Conservation (phyloP, 371 early-diverging fungal genomes). For the Mortierella sp. region DNA sequence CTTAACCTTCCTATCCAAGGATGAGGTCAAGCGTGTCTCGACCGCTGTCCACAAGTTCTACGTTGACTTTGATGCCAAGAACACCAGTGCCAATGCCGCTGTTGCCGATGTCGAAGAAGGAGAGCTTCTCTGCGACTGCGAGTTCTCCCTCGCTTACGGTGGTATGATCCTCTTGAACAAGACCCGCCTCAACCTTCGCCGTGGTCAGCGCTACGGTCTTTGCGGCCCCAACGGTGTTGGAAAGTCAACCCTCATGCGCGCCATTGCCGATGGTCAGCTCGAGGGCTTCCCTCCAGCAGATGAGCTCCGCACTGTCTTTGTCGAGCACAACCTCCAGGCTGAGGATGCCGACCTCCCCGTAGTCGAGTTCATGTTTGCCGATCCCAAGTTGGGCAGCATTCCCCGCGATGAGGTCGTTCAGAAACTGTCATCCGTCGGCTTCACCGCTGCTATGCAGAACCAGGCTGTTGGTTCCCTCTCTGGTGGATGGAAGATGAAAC, state of each 20-base stretch:
- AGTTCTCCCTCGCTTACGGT: constrained; percentile 89
- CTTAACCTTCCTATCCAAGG: constrained; percentile 66
- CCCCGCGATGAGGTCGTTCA: constrained; percentile 40
- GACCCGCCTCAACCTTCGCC: constrained; percentile 81
- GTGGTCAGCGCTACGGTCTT: constrained; percentile 88
- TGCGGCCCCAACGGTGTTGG: constrained; percentile 93
- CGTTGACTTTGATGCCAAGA: constrained; percentile 62
- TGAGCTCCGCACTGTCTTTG: constrained; percentile 80
- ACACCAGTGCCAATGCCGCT: constrained; percentile 63
- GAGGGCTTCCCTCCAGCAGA: constrained; percentile 87
- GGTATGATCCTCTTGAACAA: constrained; percentile 87
- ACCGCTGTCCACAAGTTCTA: constrained; percentile 59
- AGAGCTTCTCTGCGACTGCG: constrained; percentile 86
- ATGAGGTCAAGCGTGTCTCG: constrained; percentile 55
- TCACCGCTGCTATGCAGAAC: constrained; percentile 40
- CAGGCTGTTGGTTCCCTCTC: constrained; percentile 50
- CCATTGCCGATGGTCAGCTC: constrained; percentile 84
- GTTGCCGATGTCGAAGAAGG: constrained; percentile 79
- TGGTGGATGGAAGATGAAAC: constrained; percentile 94
- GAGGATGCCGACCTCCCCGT: constrained; percentile 75
- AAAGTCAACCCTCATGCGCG: constrained; percentile 91
- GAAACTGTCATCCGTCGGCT: constrained; percentile 39
- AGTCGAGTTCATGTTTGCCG: constrained; percentile 52
- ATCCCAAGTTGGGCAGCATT: constrained; percentile 38
- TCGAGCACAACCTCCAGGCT: constrained; percentile 86